These are phyloP conservation scores for Pythium vanterpoolii DNA, from an alignment of 352 stramenopile species.

Conservation along the genomic window DNA sequence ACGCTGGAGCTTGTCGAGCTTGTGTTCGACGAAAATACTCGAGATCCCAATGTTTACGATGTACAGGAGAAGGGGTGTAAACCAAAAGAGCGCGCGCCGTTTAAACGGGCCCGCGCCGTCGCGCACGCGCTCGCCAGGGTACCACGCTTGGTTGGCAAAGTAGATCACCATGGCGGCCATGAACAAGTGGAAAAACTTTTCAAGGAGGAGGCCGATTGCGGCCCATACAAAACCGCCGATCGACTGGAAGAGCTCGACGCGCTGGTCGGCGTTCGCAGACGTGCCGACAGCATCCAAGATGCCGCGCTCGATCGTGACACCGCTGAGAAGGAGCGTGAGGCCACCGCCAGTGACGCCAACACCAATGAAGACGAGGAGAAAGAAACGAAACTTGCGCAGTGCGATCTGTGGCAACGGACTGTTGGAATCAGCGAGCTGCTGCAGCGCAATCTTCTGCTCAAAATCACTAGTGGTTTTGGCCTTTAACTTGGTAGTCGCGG, in stretches of 20 bases:
- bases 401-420: not conserved
- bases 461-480: too few species aligned
- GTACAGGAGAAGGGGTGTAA: slow-evolving; percentile 35
- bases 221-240: slow-evolving; percentile 38
- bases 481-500: too few species aligned
- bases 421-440: slow-evolving; percentile 7
- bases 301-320: slow-evolving; percentile 30
- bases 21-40: slow-evolving; percentile 41
- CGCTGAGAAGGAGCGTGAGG: slow-evolving; percentile 8
- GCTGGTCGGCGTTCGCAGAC: slow-evolving; percentile 27
- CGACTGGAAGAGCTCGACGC: slow-evolving; percentile 35
- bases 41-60: slow-evolving; percentile 39
- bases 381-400: not conserved
- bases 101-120: slow-evolving; percentile 27
- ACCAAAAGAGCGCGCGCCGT: slow-evolving; percentile 25
- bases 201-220: slow-evolving; percentile 25
- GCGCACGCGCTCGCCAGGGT: slow-evolving; percentile 21
- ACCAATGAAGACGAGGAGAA: not conserved
- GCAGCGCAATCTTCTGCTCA: slow-evolving; percentile 1
- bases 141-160: slow-evolving; percentile 32
- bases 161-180: slow-evolving; percentile 36
- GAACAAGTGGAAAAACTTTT: slow-evolving; percentile 33
- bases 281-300: slow-evolving; percentile 27
- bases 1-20: slow-evolving; percentile 24
- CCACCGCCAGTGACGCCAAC: not conserved